Evolutionary conservation across 1,139 yeast genomes (phyloP).

Genomic region (Saccharomyces uvarum): DNA sequence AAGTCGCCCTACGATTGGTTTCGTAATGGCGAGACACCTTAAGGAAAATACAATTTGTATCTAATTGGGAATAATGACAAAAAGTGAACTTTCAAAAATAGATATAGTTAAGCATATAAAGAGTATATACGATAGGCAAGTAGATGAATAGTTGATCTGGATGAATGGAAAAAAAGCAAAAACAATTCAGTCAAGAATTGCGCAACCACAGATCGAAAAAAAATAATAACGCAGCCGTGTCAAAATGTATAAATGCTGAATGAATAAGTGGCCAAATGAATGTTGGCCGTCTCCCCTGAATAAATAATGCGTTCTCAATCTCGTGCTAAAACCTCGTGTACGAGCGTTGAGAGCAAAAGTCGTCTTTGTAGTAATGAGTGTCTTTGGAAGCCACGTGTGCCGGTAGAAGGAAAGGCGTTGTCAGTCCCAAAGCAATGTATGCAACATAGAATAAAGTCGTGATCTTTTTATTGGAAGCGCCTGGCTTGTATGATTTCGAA

Average conservation of each 20-base stretch:
- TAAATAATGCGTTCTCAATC: constrained; percentile 8
- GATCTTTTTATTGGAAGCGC: neutral
- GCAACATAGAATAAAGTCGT: constrained; percentile 7
- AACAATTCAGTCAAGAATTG: neutral
- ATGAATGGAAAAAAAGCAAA: neutral
- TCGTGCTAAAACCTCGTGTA: constrained; percentile 11
- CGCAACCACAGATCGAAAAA: neutral
- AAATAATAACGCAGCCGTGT: neutral
- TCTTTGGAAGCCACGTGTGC: constrained; percentile 14
- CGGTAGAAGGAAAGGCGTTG: constrained; percentile 27
- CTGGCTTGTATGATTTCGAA: neutral
- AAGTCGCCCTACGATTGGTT: constrained; percentile 26
- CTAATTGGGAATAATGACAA: neutral
- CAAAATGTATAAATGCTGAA: neutral
- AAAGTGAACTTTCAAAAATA: neutral
- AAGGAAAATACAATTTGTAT: constrained; percentile 3
- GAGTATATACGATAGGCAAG: neutral
- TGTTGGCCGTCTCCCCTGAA: neutral
- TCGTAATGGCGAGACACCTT: constrained; percentile 7
- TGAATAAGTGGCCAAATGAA: neutral
- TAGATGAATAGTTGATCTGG: neutral
- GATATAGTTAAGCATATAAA: neutral
- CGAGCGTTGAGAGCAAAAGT: neutral
- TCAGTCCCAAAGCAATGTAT: constrained; percentile 25
- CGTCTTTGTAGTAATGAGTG: constrained; percentile 12